Evolutionary conservation across 495 filamentous ascomycete species (phyloP), one percentile per base, ranked within the genome.

Genomic region (Penicillium waksmanii): DNA sequence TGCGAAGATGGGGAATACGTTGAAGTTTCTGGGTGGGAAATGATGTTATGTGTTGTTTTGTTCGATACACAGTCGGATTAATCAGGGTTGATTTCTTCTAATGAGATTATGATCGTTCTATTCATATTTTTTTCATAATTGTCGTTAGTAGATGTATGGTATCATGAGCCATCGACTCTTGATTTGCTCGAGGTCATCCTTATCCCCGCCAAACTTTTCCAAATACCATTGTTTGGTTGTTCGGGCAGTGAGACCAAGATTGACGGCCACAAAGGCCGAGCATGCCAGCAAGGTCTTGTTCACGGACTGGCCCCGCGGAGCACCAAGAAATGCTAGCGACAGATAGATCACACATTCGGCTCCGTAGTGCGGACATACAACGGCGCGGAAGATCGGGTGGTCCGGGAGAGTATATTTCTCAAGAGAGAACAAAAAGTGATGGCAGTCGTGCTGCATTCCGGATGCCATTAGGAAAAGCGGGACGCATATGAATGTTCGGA

Each of bases 351-450:
- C 50, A 66, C 91, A 92, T 70, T 98, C 96, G 48, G 88, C 89
- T 1, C 87, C 88, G 71, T 97, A 98, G 75, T 98, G 95, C n/a
- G 96, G 93, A 60, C 87, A 96, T 10, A 96, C 75, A 17, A 94
- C 62, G 33, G 67, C 74, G 38, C 76, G 76, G 67, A 98, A 98
- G 40, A 89, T 66, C 4, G 87, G 87, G 64, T 88, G 85, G 25
- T 72, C 67, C 3, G 95, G 95, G 3, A 98, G 75, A 17, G 87
- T 89, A 69, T 98, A 98, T 62, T 91, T 95, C 66, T 88, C 85
- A 40, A 98, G 77, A 2, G 86, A 85, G 42, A 85, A 86, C 23
- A 98, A 87, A 70, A 96, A 88, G 43, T 74, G 77, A 70, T 98
- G 95, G 66, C 86, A 90, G 69, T 86, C 84, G 70, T 96, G 83